Conservation (phyloP, 176 grass and related monocot genomes). For the Oryza meyeriana region DNA sequence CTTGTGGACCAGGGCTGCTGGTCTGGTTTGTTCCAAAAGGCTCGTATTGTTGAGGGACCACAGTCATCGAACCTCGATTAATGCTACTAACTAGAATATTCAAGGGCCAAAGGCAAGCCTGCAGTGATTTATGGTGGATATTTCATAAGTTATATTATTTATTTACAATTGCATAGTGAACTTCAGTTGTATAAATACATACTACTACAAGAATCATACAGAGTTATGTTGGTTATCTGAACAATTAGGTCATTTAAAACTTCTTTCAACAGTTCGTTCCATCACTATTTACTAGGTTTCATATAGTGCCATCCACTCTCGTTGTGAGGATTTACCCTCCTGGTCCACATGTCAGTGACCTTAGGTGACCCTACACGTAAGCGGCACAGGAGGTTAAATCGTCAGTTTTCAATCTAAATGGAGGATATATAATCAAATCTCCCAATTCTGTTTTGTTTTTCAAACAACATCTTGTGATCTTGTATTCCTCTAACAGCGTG, state of each 20-base stretch:
- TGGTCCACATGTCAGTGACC: too few relatives aligned
- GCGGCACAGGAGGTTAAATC: too few relatives aligned
- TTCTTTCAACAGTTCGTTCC: neutral
- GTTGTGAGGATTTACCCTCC: neutral
- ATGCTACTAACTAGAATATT: neutral
- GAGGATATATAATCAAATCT: neutral
- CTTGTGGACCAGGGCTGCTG: neutral
- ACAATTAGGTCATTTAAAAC: neutral
- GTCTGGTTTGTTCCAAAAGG: neutral
- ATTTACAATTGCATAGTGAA: neutral
- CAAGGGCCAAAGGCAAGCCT: neutral
- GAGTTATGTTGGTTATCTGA: neutral
- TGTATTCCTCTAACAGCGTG: neutral
- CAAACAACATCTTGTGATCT: neutral
- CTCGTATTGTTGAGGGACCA: neutral
- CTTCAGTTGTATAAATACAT: neutral
- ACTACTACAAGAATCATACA: neutral
- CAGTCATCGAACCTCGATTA: neutral
- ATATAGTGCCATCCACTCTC: neutral
- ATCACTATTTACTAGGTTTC: neutral
- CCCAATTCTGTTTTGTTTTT: neutral
- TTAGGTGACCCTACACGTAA: too few relatives aligned
- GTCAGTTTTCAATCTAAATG: too few relatives aligned
- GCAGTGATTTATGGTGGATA: neutral
- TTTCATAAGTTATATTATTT: neutral